Conservation (phyloP, 257 asterid genomes). For the Cruciata laevipes region DNA sequence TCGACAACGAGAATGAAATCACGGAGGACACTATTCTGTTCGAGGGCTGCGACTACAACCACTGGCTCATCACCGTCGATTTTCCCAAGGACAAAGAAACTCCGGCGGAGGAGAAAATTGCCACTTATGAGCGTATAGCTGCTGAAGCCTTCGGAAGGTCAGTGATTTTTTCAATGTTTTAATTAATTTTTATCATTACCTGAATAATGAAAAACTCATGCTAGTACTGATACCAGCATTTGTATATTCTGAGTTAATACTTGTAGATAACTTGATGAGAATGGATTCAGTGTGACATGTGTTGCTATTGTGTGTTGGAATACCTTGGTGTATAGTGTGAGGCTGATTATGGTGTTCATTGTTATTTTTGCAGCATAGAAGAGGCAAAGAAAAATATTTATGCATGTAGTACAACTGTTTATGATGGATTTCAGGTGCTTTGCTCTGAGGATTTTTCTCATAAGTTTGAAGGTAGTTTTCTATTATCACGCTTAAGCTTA, state of each 20-base stretch:
- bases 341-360: constrained; percentile 1
- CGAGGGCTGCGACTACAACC: constrained; percentile 96
- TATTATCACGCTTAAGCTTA: neutral
- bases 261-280: neutral
- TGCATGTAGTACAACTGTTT: constrained; percentile 83
- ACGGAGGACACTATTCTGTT: constrained; percentile 79
- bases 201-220: neutral
- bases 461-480: constrained; percentile 60
- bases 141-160: constrained; percentile 91
- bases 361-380: constrained; percentile 51
- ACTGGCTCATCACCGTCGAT: constrained; percentile 86
- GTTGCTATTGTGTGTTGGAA: neutral
- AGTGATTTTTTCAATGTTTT: neutral
- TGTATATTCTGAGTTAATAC: neutral
- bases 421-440: constrained; percentile 80
- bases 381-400: constrained; percentile 93
- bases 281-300: neutral
- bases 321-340: neutral
- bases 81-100: constrained; percentile 44
- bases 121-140: constrained; percentile 60
- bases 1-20: constrained; percentile 47
- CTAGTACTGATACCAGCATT: neutral
- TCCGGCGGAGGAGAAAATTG: constrained; percentile 65
- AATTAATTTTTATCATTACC: neutral
- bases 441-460: constrained; percentile 79